phyloP scores from a whole-genome alignment of 2,329 filamentous ascomycete species.

The Rhinocladiella mackenziei region DNA sequence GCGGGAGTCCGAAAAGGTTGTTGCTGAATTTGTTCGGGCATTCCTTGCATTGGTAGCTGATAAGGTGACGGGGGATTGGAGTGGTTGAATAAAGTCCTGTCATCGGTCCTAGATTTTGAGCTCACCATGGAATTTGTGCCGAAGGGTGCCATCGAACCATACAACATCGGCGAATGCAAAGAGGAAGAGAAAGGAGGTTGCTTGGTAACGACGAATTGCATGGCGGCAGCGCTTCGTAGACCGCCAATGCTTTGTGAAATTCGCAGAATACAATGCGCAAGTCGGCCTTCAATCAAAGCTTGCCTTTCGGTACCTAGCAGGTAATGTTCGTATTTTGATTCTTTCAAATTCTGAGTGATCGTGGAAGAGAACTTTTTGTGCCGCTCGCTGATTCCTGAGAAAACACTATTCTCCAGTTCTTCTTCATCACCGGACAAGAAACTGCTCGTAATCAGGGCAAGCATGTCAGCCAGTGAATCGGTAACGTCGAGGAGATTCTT shows the following conservation, averaged over 20 bases:
- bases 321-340: conserved; percentile 88
- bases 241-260: conserved; percentile 87
- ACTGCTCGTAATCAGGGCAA: conserved; percentile 73
- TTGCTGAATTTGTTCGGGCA: not conserved
- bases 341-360: conserved; percentile 72
- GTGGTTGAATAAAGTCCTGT: conserved; percentile 6
- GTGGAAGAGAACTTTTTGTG: conserved; percentile 66
- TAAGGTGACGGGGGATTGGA: conserved; percentile 22
- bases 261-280: conserved; percentile 79
- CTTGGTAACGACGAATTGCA: conserved; percentile 79
- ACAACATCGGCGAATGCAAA: conserved; percentile 24
- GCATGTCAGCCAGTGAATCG: conserved; percentile 71
- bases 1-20: conserved; percentile 56
- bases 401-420: conserved; percentile 65
- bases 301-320: conserved; percentile 72
- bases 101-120: conserved; percentile 4
- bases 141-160: conserved; percentile 21
- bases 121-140: conserved; percentile 12
- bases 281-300: conserved; percentile 71
- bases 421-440: conserved; percentile 81
- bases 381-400: conserved; percentile 56
- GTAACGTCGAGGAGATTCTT: conserved; percentile 70
- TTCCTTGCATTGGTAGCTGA: conserved; percentile 54
- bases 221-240: conserved; percentile 79
- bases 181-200: conserved; percentile 45